phyloP scores from a whole-genome alignment of 345 rosid genomes.

The Eucalyptus brandiana region DNA sequence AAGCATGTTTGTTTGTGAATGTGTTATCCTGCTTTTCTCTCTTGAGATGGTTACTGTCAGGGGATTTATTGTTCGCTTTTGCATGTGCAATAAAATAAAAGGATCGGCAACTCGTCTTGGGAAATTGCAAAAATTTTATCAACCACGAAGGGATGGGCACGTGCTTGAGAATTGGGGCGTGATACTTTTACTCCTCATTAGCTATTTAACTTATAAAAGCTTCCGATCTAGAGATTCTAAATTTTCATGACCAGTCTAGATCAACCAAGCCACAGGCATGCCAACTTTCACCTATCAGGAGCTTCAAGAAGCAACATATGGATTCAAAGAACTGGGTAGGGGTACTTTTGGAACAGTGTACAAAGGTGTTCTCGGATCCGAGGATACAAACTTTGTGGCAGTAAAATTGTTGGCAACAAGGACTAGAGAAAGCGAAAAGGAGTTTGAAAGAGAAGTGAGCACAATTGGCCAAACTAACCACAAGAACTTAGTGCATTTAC shows the following conservation, averaged over 20 bases:
- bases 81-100: no score
- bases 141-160: no score
- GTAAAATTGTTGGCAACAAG: slow-evolving; percentile 3
- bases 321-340: background rate
- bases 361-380: background rate
- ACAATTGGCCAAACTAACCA: slow-evolving; percentile 16
- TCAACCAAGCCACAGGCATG: background rate
- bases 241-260: no score
- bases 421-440: background rate
- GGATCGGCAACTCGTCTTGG: no score
- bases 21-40: no score
- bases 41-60: no score
- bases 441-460: slow-evolving; percentile 3
- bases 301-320: background rate
- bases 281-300: background rate
- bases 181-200: background rate
- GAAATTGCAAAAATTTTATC: no score
- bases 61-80: no score
- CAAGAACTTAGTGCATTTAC: slow-evolving; percentile 11
- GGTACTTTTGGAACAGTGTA: slow-evolving; percentile 9
- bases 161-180: no score
- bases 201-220: background rate
- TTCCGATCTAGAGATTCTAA: background rate
- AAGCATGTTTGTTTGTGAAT: no score
- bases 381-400: background rate